Percentiles rank a stretch among this genome's conserved stretches.
Evolutionary conservation across 768 basidiomycete species (phyloP).

Genomic region (Hortiboletus flavorubellus): DNA sequence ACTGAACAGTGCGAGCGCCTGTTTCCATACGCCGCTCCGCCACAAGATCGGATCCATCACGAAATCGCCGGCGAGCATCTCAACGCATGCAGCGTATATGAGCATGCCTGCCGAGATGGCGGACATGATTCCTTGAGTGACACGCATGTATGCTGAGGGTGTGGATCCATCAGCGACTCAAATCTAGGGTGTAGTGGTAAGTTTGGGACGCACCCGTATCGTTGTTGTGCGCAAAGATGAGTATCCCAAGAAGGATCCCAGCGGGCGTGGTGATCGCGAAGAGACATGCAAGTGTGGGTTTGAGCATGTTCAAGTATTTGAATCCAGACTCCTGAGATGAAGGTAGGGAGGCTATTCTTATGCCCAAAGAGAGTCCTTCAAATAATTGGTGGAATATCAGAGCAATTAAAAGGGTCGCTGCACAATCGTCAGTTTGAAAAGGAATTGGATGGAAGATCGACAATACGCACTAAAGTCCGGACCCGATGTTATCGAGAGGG

Average conservation of each 20-base stretch:
- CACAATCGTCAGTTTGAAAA: neutral
- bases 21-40: slow-evolving; percentile 36
- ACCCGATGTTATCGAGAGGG: slow-evolving; percentile 66
- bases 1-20: slow-evolving; percentile 57
- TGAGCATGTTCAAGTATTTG: slow-evolving; percentile 35
- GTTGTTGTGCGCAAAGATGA: slow-evolving; percentile 38
- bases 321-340: slow-evolving; percentile 28
- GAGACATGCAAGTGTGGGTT: slow-evolving; percentile 51
- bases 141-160: slow-evolving; percentile 42
- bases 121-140: slow-evolving; percentile 72
- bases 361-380: slow-evolving; percentile 79
- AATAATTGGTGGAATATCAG: slow-evolving; percentile 83
- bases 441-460: neutral
- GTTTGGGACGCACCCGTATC: slow-evolving; percentile 22
- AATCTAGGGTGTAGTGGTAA: neutral
- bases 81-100: slow-evolving; percentile 78
- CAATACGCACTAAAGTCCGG: slow-evolving; percentile 60
- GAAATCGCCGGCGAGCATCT: slow-evolving; percentile 86
- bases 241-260: slow-evolving; percentile 61
- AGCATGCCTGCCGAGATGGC: slow-evolving; percentile 84
- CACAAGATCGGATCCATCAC: slow-evolving; percentile 61
- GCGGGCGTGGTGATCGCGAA: slow-evolving; percentile 75
- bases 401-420: slow-evolving; percentile 71
- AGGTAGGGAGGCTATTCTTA: slow-evolving; percentile 70
- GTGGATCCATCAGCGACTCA: neutral